Base-by-base conservation (phyloP, 345 rosid genomes). In the Gossypium raimondii region DNA sequence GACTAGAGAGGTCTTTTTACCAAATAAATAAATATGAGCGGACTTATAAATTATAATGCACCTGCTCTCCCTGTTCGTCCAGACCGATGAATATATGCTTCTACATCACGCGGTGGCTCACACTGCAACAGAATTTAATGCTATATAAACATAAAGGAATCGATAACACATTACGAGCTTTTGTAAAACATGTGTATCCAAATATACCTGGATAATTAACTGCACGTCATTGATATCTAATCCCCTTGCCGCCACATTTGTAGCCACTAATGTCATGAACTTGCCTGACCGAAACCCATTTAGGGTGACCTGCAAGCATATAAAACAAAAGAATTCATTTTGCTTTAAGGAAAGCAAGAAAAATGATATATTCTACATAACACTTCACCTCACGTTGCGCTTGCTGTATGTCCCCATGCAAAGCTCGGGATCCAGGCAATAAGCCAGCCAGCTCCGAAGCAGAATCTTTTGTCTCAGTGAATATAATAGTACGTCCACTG, bases 21-120 rank as follows among this genome's bases (percentile, higher is more conserved):
- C 68, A 59, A 51, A 70, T 53, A n/a, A 16, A 3, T 29, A 60
- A 18, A 48, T 10, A 73, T 43, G 38, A 27, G 70, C 27, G 13
- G 68, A 53, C 57, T 66, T 38, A 3, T 29, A 52, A 66, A 56
- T 65, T 38, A 5, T 29, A 53, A 66, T 43, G 72, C 82, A 91
- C 99, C 98, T 70, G 98, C 99, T 84, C 99, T 90, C 83, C 99
- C 99, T 5, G 99, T 96, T 67, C 98, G 89, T 74, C 99, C 99
- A 70, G 99, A 96, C 62, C 99, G 89, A 85, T 96, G 99, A 22
- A 96, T 96, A 53, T 96, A 96, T 14, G 89, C 97, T 86, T 96
- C 98, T 29, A 93, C 97, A 62, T 93, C 99, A 59, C 94, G 97
- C 9, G 99, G 99, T 58, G 99, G 98, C 84, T 93, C 98, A 81